phyloP scores from a whole-genome alignment of 169 alveolate species.

The Plasmodium gallinaceum region DNA sequence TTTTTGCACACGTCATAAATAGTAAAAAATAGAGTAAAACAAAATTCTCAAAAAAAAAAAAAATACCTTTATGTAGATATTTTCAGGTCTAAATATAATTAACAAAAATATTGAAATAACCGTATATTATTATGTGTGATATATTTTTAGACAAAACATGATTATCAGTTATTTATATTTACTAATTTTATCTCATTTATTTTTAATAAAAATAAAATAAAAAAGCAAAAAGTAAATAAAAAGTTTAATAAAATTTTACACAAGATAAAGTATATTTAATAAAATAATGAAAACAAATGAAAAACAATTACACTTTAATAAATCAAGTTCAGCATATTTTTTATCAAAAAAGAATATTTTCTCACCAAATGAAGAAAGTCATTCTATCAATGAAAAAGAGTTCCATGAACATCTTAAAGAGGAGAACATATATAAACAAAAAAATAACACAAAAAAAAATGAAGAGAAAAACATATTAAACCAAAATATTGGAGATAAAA shows the following conservation, averaged over 20 bases:
- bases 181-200: too few species aligned
- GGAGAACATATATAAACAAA: slow-evolving; percentile 9
- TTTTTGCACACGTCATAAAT: not conserved
- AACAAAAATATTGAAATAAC: not conserved
- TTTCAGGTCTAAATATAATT: not conserved
- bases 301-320: not conserved
- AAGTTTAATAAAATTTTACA: too few species aligned
- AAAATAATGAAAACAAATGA: slow-evolving; percentile 18
- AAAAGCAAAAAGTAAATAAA: too few species aligned
- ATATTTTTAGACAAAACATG: not conserved
- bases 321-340: not conserved
- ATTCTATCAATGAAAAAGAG: not conserved
- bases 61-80: too few species aligned
- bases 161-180: too few species aligned
- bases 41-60: not conserved
- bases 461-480: not conserved
- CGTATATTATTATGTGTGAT: not conserved
- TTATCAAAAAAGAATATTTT: slow-evolving; percentile 8
- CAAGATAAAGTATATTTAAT: not conserved
- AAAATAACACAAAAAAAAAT: not conserved
- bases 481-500: slow-evolving; percentile 4
- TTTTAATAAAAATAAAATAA: too few species aligned
- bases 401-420: not conserved
- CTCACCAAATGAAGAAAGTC: slow-evolving; percentile 1
- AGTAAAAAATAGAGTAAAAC: not conserved